A percentile compares a stretch with the other conserved stretches of the same genome.
Evolutionary conservation across 768 basidiomycete genomes (phyloP).

Genomic region (Inosperma sp.): DNA sequence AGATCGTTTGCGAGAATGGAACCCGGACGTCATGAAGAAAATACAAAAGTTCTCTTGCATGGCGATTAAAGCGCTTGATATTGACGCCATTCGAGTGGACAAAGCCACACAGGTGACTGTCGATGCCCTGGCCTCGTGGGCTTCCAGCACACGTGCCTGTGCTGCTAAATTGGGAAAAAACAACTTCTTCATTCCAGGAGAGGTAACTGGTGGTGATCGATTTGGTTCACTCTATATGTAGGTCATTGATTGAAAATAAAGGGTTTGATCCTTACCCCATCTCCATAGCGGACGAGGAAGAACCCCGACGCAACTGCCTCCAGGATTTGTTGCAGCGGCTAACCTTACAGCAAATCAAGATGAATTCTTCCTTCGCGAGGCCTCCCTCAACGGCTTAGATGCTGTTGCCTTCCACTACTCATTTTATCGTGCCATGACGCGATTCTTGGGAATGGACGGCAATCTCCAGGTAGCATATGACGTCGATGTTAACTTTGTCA

Average conservation of each 20-base stretch:
- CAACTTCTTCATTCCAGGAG: constrained; percentile 89
- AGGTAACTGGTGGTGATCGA: constrained; percentile 91
- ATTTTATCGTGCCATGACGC: constrained; percentile 77
- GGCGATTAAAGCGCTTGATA: constrained; percentile 80
- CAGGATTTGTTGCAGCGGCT: constrained; percentile 63
- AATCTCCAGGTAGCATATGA: constrained; percentile 91
- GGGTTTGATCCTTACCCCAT: background rate
- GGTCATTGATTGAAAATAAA: constrained; percentile 24
- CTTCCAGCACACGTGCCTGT: constrained; percentile 66
- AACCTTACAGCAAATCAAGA: constrained; percentile 56
- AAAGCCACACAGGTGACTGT: constrained; percentile 91
- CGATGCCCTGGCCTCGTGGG: constrained; percentile 74
- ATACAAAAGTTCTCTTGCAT: constrained; percentile 80
- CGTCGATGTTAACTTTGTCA: constrained; percentile 74
- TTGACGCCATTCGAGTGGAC: constrained; percentile 94
- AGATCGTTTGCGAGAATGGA: constrained; percentile 94
- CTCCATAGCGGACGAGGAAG: constrained; percentile 76
- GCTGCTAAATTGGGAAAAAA: constrained; percentile 67
- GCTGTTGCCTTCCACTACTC: constrained; percentile 91
- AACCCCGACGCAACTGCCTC: constrained; percentile 64
- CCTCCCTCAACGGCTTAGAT: constrained; percentile 61
- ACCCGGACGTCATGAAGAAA: constrained; percentile 69
- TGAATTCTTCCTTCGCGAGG: constrained; percentile 77
- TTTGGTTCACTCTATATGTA: constrained; percentile 86
- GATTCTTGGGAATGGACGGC: constrained; percentile 95